Evolutionary conservation across 176 grass and related monocot genomes (phyloP), one percentile per base, ranked within the genome.

Genomic region (Calamus simplicifolius): DNA sequence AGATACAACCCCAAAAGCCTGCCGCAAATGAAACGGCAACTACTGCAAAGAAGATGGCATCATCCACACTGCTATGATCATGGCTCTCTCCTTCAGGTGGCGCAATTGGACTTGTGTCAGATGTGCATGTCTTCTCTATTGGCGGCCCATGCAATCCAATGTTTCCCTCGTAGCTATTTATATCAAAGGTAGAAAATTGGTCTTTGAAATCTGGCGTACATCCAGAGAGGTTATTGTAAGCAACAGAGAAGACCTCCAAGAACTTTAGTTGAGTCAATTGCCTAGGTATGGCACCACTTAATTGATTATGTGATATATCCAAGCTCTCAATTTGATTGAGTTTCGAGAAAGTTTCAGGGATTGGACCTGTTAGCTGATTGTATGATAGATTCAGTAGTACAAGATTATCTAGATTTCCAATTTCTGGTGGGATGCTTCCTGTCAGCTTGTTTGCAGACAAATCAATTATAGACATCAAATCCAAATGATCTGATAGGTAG

Each of bases 201-300:
- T 18, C 57, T 43, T 43, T 43, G 5, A 27, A 25, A 55, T 14
- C 26, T 3, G 67, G 58, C 69, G 57, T 69, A 25, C 71, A 74
- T 27, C 78, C 78, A 0, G 71, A 64, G 8, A 81, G 48, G 18
- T 75, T 75, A 5, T 81, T 75, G 27, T 81, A 59, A 0, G 78
- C 78, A n/a, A 75, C 0, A 61, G 5, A 43, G 35, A 43, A 43
- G 35, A 43, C 35, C 35, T 43, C 35, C 35, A 43, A 43, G 7
- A 10, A 43, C 8, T 43, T 10, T 6, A 43, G 35, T 43, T 43
- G 10, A 1, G 1, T 23, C 21, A 23, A 23, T 4, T 75, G 54
- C 51, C 19, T 13, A 1, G 72, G 72, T 60, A 71, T 65, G 0
- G 2, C 0, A 3, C 79, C 61, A 4, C n/a, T 66, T 3, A 82